Evolutionary conservation across 768 basidiomycete genomes (phyloP).

Genomic region (Cubamyces lactineus): DNA sequence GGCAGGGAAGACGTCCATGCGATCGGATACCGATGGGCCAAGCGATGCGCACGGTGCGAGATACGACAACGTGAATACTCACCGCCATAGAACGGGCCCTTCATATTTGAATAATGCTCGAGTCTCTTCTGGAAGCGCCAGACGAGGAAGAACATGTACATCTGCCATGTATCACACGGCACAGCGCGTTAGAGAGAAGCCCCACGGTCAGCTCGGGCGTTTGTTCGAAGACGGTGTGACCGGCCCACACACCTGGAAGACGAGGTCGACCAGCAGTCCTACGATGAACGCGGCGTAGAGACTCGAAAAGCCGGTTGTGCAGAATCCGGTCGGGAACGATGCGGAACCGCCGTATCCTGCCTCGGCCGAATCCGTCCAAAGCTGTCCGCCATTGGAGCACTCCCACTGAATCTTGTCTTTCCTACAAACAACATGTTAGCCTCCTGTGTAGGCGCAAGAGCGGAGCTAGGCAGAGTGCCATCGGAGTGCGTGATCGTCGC

Average conservation of each 20-base stretch:
- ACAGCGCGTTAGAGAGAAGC: conserved; percentile 28
- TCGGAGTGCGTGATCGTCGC: conserved; percentile 11
- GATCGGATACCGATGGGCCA: conserved; percentile 12
- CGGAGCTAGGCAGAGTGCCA: conserved; percentile 5
- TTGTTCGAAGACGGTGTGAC: conserved; percentile 27
- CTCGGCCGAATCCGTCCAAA: conserved; percentile 52
- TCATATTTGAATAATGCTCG: conserved; percentile 67
- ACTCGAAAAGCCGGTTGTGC: conserved; percentile 59
- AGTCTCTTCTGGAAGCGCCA: conserved; percentile 76
- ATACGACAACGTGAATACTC: conserved; percentile 33
- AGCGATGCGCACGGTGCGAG: conserved; percentile 10
- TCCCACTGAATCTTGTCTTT: conserved; percentile 74
- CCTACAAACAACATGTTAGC: conserved; percentile 39
- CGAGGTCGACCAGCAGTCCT: conserved; percentile 63
- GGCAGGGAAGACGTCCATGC: conserved; percentile 10
- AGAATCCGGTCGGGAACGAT: conserved; percentile 58
- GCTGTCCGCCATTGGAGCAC: conserved; percentile 70
- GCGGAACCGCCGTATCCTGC: conserved; percentile 46
- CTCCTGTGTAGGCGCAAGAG: background rate
- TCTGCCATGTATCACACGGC: conserved; percentile 39
- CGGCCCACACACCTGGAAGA: conserved; percentile 58
- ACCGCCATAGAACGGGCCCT: conserved; percentile 67
- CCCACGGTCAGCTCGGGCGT: conserved; percentile 25
- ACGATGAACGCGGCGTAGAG: conserved; percentile 69
- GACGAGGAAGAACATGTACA: conserved; percentile 77